phyloP scores from a whole-genome alignment of 1,284 basidiomycete genomes.

The Peniophora sp. region DNA sequence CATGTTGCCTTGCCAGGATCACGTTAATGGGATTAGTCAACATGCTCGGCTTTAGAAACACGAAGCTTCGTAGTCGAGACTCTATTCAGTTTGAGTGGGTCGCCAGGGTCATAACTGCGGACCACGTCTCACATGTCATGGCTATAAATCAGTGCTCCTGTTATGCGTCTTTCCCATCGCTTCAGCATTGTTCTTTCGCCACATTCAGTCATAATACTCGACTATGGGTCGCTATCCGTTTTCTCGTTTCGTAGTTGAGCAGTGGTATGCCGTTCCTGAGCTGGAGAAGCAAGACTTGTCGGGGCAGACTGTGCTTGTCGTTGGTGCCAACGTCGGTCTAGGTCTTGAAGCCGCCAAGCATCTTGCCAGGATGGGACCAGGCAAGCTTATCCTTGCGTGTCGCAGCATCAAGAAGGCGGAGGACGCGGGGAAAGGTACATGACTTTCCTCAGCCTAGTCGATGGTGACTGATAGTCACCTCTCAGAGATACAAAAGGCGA shows the following conservation, averaged over 20 bases:
- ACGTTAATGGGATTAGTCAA: too few species aligned
- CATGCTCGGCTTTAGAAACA: too few species aligned
- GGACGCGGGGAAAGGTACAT: conserved; percentile 14
- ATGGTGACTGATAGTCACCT: neutral
- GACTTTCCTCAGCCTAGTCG: neutral
- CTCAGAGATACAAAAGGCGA: conserved; percentile 6
- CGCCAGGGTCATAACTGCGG: too few species aligned
- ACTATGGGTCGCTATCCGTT: neutral
- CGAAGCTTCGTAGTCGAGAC: too few species aligned
- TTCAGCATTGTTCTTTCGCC: too few species aligned
- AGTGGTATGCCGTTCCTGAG: neutral
- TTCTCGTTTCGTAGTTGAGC: neutral
- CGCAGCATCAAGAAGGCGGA: conserved; percentile 18
- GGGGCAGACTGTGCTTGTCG: conserved; percentile 19
- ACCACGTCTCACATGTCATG: too few species aligned
- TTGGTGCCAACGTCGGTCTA: conserved; percentile 24
- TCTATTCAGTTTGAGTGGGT: too few species aligned
- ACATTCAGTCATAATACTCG: too few species aligned
- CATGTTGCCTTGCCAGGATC: too few species aligned
- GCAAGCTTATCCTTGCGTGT: conserved; percentile 19
- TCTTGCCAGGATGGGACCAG: conserved; percentile 19
- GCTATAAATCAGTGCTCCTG: too few species aligned
- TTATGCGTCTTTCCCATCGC: too few species aligned
- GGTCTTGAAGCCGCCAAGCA: conserved; percentile 24
- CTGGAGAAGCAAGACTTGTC: conserved; percentile 2